phyloP scores from a whole-genome alignment of 2,329 filamentous ascomycete genomes.

The Lomentospora prolificans region DNA sequence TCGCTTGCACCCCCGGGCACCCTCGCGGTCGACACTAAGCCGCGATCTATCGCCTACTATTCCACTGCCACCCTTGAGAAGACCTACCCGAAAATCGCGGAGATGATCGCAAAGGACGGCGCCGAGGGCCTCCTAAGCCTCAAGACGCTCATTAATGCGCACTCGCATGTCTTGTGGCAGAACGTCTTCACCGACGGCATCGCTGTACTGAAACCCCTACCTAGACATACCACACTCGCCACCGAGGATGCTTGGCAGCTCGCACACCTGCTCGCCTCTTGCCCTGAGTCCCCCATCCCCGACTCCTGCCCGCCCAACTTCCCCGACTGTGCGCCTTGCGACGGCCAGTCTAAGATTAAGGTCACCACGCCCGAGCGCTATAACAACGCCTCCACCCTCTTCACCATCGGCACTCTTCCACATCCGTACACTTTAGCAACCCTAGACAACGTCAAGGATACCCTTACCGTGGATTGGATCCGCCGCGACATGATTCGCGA shows the following conservation, averaged over 20 bases:
- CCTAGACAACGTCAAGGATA: slow-evolving; percentile 51
- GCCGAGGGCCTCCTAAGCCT: slow-evolving; percentile 56
- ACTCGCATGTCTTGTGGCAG: slow-evolving; percentile 80
- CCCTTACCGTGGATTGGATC: slow-evolving; percentile 55
- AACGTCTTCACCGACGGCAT: slow-evolving; percentile 68
- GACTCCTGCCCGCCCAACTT: slow-evolving; percentile 76
- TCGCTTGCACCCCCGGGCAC: slow-evolving; percentile 47
- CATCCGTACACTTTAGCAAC: slow-evolving; percentile 80
- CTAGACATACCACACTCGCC: slow-evolving; percentile 64
- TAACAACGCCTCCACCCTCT: slow-evolving; percentile 61
- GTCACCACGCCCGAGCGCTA: slow-evolving; percentile 59
- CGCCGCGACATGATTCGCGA: slow-evolving; percentile 58
- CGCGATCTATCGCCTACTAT: slow-evolving; percentile 70
- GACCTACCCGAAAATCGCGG: slow-evolving; percentile 58
- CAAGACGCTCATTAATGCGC: slow-evolving; percentile 68
- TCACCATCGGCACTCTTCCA: slow-evolving; percentile 78
- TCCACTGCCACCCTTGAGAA: slow-evolving; percentile 49
- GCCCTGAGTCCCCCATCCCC: slow-evolving; percentile 62
- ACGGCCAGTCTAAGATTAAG: slow-evolving; percentile 51
- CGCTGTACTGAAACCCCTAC: slow-evolving; percentile 68
- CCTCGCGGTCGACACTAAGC: slow-evolving; percentile 55
- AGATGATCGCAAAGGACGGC: slow-evolving; percentile 46
- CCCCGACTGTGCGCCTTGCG: slow-evolving; percentile 65
- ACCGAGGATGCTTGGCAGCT: slow-evolving; percentile 61
- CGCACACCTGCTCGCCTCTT: slow-evolving; percentile 65